Evolutionary conservation across 2,329 filamentous ascomycete genomes (phyloP), one percentile per base, ranked within the genome.

Genomic region (Dothistroma pini): DNA sequence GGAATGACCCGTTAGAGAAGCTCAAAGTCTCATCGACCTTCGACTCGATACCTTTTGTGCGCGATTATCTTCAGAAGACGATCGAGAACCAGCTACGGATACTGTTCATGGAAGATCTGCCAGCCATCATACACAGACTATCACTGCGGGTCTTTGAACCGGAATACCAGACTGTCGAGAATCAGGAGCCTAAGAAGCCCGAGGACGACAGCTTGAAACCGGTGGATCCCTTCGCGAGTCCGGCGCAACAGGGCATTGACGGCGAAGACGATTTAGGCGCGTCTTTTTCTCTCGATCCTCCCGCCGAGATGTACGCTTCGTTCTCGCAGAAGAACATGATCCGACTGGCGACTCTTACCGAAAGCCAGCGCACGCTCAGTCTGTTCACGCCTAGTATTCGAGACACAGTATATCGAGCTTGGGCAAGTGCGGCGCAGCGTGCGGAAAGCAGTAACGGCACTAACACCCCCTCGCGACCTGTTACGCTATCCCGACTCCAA

Each of bases 1-100:
- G 95, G 70, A 97, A 99, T 83, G 95, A 99, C 74, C 95, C 95
- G 4, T 86, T 99, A 63, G 95, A 99, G 75, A 97, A 93, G 4
- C 86, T 99, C 71, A 97, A 97, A 80, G 95, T 99, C 67, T 97
- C 93, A 0, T 97, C 93, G 68, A 99, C 95, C 50, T 99, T 99
- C 76, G 95, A 99, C 79, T 96, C 93, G 12, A 99, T 99, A 71
- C 93, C 95, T 50, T 99, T 99, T 73, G 95, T 99, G 64, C 89
- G 95, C 68, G 93, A 99, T 76, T 97, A 97, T 75, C 80, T 99
- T 59, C 95, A 99, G 74, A 89, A 91, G 74, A 96, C 93, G 63
- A 99, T 99, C 70, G 95, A 99, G 77, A 89, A 86, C 56, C 95
- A 97, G 76, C 79, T 99, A 63, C 88, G 95, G 32, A 91, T 93